A percentile compares a stretch with the other conserved stretches of the same genome.
These are phyloP conservation scores for Cordyceps fumosorosea DNA, from an alignment of 2,329 filamentous ascomycete species.

Conservation along the genomic window DNA sequence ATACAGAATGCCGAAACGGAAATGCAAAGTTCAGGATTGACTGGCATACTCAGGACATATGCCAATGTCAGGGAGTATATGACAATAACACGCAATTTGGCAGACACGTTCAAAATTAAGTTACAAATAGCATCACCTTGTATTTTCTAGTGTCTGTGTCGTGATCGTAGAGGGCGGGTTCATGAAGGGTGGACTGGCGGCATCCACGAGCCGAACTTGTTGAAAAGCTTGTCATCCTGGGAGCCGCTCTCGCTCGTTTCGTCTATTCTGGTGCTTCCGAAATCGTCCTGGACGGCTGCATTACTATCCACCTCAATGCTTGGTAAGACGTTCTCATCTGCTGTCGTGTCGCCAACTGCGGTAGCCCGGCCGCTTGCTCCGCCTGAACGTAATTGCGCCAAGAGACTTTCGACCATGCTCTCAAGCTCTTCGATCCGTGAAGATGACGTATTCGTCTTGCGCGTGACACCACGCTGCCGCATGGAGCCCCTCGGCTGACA, in stretches of 20 bases:
- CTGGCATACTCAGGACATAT: too few relatives aligned
- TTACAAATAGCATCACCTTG: too few relatives aligned
- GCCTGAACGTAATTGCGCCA: not conserved
- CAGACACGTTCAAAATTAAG: too few relatives aligned
- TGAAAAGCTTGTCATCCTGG: not conserved
- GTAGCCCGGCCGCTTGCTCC: not conserved
- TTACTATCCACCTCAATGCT: not conserved
- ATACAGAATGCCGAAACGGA: too few relatives aligned
- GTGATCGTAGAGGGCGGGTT: not conserved
- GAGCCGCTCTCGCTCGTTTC: not conserved
- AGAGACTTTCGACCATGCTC: not conserved
- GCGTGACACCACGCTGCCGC: not conserved
- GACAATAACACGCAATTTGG: too few relatives aligned
- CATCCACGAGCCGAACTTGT: not conserved
- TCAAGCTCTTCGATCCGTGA: not conserved
- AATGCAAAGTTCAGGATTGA: too few relatives aligned
- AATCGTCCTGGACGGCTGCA: not conserved
- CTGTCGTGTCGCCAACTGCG: not conserved
- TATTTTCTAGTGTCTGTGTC: not conserved
- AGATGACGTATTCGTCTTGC: not conserved
- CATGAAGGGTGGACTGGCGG: not conserved
- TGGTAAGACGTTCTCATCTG: not conserved
- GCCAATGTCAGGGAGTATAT: too few relatives aligned
- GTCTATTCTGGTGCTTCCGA: not conserved
- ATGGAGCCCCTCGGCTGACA: constrained; percentile 1